phyloP scores from a whole-genome alignment of 352 stramenopile genomes.

The Globisporangium parvum region DNA sequence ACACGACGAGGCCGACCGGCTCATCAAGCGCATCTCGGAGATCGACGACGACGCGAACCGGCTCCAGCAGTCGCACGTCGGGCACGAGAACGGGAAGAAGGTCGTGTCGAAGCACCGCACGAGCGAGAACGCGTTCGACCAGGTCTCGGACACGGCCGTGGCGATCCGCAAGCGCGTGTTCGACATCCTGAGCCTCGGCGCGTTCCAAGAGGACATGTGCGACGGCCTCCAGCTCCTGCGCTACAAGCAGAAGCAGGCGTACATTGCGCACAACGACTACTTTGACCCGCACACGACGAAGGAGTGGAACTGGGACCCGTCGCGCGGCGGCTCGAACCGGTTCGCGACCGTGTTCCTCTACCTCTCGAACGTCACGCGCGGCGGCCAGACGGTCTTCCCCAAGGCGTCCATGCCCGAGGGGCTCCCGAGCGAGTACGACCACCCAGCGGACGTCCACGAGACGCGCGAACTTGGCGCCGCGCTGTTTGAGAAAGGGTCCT shows the following conservation, averaged over 20 bases:
- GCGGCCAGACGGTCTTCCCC: slow-evolving; percentile 84
- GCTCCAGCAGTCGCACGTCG: slow-evolving; percentile 77
- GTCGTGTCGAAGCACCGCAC: slow-evolving; percentile 65
- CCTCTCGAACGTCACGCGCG: slow-evolving; percentile 68
- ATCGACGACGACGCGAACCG: slow-evolving; percentile 82
- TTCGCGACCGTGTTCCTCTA: slow-evolving; percentile 85
- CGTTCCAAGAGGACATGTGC: slow-evolving; percentile 87
- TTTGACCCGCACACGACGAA: slow-evolving; percentile 56
- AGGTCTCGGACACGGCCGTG: slow-evolving; percentile 63
- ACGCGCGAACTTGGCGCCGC: slow-evolving; percentile 33
- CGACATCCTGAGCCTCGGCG: slow-evolving; percentile 85
- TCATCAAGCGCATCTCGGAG: slow-evolving; percentile 74
- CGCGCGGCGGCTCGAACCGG: slow-evolving; percentile 67
- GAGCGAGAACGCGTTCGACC: slow-evolving; percentile 88
- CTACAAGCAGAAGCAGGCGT: slow-evolving; percentile 94
- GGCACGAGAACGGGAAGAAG: slow-evolving; percentile 67
- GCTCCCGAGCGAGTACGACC: slow-evolving; percentile 43
- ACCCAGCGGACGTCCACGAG: slow-evolving; percentile 38
- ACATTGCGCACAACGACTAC: slow-evolving; percentile 93
- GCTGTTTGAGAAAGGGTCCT: slow-evolving; percentile 60
- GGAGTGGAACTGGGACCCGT: slow-evolving; percentile 75
- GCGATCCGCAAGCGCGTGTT: slow-evolving; percentile 85
- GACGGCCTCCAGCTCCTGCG: slow-evolving; percentile 94
- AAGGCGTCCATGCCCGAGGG: slow-evolving; percentile 63
- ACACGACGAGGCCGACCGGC: slow-evolving; percentile 63